Evolutionary conservation across 495 filamentous ascomycete species (phyloP), one percentile per base, ranked within the genome.

Genomic region (Clavariopsis aquatica): DNA sequence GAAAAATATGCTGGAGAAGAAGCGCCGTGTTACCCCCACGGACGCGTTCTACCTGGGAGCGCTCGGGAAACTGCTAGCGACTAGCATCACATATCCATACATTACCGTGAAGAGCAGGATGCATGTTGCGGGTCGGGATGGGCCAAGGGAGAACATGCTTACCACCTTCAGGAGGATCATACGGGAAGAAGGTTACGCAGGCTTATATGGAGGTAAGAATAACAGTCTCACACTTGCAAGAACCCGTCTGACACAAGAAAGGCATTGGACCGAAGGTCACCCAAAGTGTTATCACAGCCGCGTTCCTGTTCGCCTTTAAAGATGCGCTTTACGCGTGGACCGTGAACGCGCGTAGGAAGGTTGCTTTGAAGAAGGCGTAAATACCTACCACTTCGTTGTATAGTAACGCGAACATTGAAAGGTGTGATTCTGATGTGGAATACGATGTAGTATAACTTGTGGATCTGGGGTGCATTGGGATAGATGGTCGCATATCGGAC

Each of bases 291-390:
- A 83, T 98, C 55, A 99, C 95, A 9, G 94, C 94, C 20, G 94
- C 94, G 20, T 94, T 96, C 76, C 80, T 99, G 57, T 99, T 99
- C 73, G 93, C 93, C 15, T 97, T 99, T 78, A 99, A 99, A 81
- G 94, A 99, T 77, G 91, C 86, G 2, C 72, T 91, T 10, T 91
- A 89, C 75, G 81, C 83, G 27, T 75, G 78, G 62, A 89, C 86
- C 58, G 76, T 87, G 10, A 77, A 80, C 6, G 77, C 84, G 23
- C 75, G 86, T 24, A 80, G 79, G 64, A 80, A 74, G 62, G 70
- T 82, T 43, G 79, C 80, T 9, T 57, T 73, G 36, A 41, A 29
- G 29, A 62, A 62, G 15, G 38, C 13, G 4, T 43, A 43, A n/a
- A 43, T 17, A 43, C 38, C n/a, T n/a, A 43, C 3, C 38, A 34